Evolutionary conservation across 129 eudicot species (phyloP).

Genomic region (Helianthus tuberosus): DNA sequence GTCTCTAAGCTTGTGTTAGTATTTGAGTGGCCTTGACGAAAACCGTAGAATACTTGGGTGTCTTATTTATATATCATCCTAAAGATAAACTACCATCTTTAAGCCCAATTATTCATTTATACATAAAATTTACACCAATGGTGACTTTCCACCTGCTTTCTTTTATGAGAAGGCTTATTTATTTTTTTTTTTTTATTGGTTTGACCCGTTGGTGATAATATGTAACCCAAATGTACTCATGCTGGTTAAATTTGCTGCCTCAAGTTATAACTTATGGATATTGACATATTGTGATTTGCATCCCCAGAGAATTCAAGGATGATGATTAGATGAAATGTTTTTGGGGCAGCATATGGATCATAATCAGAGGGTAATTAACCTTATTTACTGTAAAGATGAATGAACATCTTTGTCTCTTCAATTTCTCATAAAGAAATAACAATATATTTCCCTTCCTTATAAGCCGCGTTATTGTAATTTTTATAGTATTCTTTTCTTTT

Average conservation of each 20-base stretch:
- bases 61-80: neutral
- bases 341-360: conserved; percentile 18
- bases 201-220: neutral
- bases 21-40: neutral
- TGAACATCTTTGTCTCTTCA: conserved; percentile 35
- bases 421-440: conserved; percentile 5
- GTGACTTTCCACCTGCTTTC: neutral
- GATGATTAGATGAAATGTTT: conserved; percentile 57
- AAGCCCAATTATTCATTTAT: neutral
- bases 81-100: neutral
- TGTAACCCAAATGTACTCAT: neutral
- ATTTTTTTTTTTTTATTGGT: neutral
- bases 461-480: neutral
- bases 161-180: neutral
- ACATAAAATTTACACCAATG: neutral
- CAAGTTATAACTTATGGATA: neutral
- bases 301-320: conserved; percentile 94
- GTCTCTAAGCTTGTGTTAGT: neutral
- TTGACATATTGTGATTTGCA: conserved; percentile 20
- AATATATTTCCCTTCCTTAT: conserved; percentile 10
- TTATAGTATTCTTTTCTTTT: too few species aligned
- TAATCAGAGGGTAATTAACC: conserved; percentile 33
- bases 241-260: neutral
- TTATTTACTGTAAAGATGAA: conserved; percentile 35
- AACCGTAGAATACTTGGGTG: neutral